A percentile compares a stretch with the other conserved stretches of the same genome.
Evolutionary conservation across 2,329 filamentous ascomycete species (phyloP).

Genomic region (Pseudogymnoascus sp.): DNA sequence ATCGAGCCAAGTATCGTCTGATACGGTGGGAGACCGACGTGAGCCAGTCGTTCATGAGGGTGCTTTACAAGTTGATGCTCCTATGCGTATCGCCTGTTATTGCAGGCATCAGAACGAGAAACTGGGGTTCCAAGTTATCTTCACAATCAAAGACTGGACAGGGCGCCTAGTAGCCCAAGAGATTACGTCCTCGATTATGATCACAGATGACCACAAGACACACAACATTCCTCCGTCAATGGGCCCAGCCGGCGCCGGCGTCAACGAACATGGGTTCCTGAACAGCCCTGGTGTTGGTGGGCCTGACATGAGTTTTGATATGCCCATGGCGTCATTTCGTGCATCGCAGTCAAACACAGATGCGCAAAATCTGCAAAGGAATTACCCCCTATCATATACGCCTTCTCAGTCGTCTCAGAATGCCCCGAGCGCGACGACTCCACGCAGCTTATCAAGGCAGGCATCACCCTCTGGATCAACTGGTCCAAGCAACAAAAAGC

Average conservation of each 20-base stretch:
- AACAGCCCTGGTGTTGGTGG: constrained; percentile 37
- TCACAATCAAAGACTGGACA: constrained; percentile 79
- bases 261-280: constrained; percentile 26
- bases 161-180: constrained; percentile 74
- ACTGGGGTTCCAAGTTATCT: constrained; percentile 83
- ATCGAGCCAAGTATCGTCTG: constrained; percentile 42
- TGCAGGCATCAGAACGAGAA: constrained; percentile 94
- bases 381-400: constrained; percentile 30
- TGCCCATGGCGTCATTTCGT: constrained; percentile 39
- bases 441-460: constrained; percentile 62
- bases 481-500: constrained; percentile 67
- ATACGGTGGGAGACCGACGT: constrained; percentile 37
- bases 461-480: constrained; percentile 59
- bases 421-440: constrained; percentile 42
- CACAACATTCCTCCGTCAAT: constrained; percentile 40
- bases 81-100: constrained; percentile 96
- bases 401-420: constrained; percentile 18
- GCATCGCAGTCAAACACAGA: constrained; percentile 57
- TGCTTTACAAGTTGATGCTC: constrained; percentile 71
- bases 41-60: constrained; percentile 45
- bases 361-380: constrained; percentile 50
- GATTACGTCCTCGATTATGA: constrained; percentile 84
- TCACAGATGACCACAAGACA: constrained; percentile 96
- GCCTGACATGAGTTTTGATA: constrained; percentile 23
- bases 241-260: constrained; percentile 13